Base-by-base conservation (phyloP, 2,329 filamentous ascomycete genomes). In the Bimuria novae-zelandiae region DNA sequence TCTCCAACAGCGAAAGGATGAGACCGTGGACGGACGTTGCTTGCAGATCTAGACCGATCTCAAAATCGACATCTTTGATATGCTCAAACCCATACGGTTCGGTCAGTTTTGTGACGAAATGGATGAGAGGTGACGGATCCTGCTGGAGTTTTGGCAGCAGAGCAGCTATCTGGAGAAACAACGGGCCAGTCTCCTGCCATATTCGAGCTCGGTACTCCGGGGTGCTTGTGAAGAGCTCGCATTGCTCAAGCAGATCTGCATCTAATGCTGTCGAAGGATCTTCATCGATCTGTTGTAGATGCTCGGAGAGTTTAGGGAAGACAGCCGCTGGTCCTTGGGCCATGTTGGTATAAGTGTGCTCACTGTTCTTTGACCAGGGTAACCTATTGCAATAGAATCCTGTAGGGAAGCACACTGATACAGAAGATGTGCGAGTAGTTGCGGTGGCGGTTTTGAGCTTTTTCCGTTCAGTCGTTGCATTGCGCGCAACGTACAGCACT, bases 51-150 rank as follows among this genome's bases (percentile, higher is more conserved):
- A 88, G 77, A 3, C 83, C 85, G 32, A 79, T 77, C 45, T 80
- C 73, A 51, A 86, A 81, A 49, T 85, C 75, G 32, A 84, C 51
- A 68, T 78, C 64, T 76, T 80, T 73, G 52, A 75, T 69, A 25
- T 74, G 63, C 23, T 73, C 70, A 43, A 74, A 75, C 2, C 65
- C 64, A 48, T 73, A 74, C 16, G 80, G 80, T 7, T 69, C 68
- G 8, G 80, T 71, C 6, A 82, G 74, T 54, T 78, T 79, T 46
- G 77, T 75, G 17, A 82, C 77, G 23, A 87, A 77, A 19, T 77
- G 77, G 12, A 79, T 80, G 29, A 84, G 69, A 21, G 82, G 80
- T 12, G 79, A 77, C 8, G 84, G 84, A 56, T 86, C 82, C 68
- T 85, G 80, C 57, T 83, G 81, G 4, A 86, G 70, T 4, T 77